Evolutionary conservation across 345 rosid genomes (phyloP).

Genomic region (Brassica cretica): DNA sequence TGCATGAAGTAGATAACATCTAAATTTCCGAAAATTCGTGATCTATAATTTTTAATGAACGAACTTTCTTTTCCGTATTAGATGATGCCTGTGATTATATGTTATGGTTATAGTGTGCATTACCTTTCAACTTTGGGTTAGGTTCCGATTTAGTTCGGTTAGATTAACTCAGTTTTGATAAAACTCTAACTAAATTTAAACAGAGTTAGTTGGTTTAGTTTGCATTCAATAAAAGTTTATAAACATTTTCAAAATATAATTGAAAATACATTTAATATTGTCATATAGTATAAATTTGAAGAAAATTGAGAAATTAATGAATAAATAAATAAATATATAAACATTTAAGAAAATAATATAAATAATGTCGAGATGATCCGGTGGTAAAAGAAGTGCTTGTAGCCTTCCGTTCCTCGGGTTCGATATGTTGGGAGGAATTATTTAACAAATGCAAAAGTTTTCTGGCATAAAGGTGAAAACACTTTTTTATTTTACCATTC

Average conservation of each 20-base stretch:
- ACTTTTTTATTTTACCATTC: too few relatives aligned
- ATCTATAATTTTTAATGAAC: background rate
- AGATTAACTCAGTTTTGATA: background rate
- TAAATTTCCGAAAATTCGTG: background rate
- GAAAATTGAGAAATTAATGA: too few relatives aligned
- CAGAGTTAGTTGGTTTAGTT: background rate
- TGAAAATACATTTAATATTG: too few relatives aligned
- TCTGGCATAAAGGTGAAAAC: too few relatives aligned
- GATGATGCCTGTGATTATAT: background rate
- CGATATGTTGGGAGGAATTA: too few relatives aligned
- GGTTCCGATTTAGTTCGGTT: background rate
- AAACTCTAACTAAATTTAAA: background rate
- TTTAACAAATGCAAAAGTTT: too few relatives aligned
- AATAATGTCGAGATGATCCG: too few relatives aligned
- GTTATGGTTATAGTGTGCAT: background rate
- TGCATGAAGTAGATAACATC: slow-evolving; percentile 30
- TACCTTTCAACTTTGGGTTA: background rate
- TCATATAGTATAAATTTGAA: too few relatives aligned
- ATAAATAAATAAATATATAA: too few relatives aligned
- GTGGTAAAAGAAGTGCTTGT: too few relatives aligned
- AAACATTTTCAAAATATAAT: background rate
- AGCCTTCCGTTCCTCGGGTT: too few relatives aligned
- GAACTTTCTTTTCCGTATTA: background rate
- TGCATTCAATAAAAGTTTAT: background rate
- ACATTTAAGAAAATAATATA: too few relatives aligned